Evolutionary conservation across 345 rosid genomes (phyloP), one percentile per base, ranked within the genome.

Genomic region (Citrus reticulata): DNA sequence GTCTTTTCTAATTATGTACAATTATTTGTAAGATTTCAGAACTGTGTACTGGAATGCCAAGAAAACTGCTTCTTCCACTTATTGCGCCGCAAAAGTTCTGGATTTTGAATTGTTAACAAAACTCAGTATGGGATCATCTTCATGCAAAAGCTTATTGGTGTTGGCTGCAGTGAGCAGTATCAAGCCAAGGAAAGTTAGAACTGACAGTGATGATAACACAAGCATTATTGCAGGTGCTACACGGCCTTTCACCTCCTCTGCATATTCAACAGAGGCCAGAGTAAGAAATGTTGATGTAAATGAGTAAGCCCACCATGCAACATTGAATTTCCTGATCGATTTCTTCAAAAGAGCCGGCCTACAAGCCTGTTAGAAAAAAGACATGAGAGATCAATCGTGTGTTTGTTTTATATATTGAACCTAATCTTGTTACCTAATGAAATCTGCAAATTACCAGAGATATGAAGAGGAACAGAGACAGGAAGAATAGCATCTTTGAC

Each of bases 231-330:
- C 75, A 57, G 86, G 25, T 42, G 90, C 87, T 14, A 68, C 54
- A 30, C 30, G 78, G 55, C 81, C 81, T 72, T 85, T 80, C 67
- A 88, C 81, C 72, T 87, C 93, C 22, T 86, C 65, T 2, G 91
- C 91, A 40, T 90, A 89, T 72, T 88, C 86, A 70, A 74, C 80
- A 7, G 98, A 81, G 79, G 88, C 89, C 42, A 92, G 81, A 32
- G 98, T 87, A 51, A 93, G 87, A 84, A 91, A 88, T 2, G 90
- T 86, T 24, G 86, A 59, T 0, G 93, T 83, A 68, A 88, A 90
- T 3, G 97, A 90, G 77, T 88, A 91, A 66, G 91, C 90, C 92
- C 93, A 91, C 93, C 92, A 90, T 3, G 91, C 89, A 1, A 91
- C 89, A 69, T 86, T 84, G 85, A 89, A 93, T 83, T 84, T 89